These are phyloP conservation scores for Globisporangium spinosum DNA, from an alignment of 352 stramenopile species.

Conservation along the genomic window DNA sequence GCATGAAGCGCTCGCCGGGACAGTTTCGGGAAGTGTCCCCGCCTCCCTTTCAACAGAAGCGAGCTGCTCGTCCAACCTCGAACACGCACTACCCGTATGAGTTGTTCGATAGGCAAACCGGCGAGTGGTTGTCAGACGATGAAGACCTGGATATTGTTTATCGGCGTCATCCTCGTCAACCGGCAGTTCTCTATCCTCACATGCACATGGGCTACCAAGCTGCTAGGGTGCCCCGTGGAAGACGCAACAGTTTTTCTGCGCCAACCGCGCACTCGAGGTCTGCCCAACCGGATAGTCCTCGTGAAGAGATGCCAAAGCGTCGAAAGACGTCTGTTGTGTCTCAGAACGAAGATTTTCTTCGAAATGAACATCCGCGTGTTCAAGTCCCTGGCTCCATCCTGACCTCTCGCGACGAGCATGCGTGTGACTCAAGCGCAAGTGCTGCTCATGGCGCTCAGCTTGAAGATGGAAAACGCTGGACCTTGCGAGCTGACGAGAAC, in stretches of 20 bases:
- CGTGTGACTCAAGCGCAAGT: neutral
- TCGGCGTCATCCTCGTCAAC: slow-evolving; percentile 12
- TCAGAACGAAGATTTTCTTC: slow-evolving; percentile 9
- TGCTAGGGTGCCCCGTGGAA: neutral
- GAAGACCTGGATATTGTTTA: slow-evolving; percentile 12
- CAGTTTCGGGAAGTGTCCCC: slow-evolving; percentile 10
- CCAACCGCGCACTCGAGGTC: slow-evolving; percentile 2
- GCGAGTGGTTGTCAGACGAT: slow-evolving; percentile 19
- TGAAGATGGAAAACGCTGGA: neutral
- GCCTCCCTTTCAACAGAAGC: slow-evolving; percentile 6
- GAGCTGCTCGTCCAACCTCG: neutral
- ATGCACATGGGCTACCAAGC: slow-evolving; percentile 5
- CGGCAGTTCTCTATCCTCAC: slow-evolving; percentile 5
- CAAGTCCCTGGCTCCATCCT: slow-evolving; percentile 7
- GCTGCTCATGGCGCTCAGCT: neutral
- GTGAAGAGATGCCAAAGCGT: slow-evolving; percentile 7
- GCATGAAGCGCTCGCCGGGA: neutral
- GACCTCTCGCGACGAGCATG: neutral
- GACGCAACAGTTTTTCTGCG: neutral
- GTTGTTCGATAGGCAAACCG: slow-evolving; percentile 7
- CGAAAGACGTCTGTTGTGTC: slow-evolving; percentile 8
- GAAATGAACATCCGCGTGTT: slow-evolving; percentile 14
- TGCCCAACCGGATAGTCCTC: neutral
- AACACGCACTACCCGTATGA: neutral
- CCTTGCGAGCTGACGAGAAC: neutral